Evolutionary conservation across 495 filamentous ascomycete species (phyloP).

Genomic region (Aspergillus sclerotioniger): DNA sequence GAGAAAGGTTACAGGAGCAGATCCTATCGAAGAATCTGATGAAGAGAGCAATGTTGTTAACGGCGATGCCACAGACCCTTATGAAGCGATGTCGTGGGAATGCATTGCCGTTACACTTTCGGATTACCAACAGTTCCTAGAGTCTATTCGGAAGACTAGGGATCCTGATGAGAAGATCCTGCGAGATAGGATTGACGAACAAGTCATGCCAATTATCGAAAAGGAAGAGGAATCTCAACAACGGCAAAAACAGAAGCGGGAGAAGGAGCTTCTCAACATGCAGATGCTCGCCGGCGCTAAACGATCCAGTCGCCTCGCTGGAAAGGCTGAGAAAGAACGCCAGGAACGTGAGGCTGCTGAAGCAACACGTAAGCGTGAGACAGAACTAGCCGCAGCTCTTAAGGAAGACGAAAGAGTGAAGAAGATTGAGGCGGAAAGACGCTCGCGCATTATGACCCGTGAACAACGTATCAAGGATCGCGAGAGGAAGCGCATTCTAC

Average conservation of each 20-base stretch:
- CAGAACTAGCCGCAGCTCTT: constrained; percentile 62
- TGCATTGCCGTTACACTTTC: constrained; percentile 77
- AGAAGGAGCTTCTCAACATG: constrained; percentile 76
- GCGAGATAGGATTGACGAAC: constrained; percentile 62
- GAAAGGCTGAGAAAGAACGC: constrained; percentile 74
- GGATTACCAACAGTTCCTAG: constrained; percentile 73
- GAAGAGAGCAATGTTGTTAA: constrained; percentile 47
- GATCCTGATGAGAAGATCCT: constrained; percentile 81
- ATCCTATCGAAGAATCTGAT: constrained; percentile 50
- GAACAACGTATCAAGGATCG: constrained; percentile 82
- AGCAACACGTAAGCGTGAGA: constrained; percentile 66
- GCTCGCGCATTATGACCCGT: constrained; percentile 77
- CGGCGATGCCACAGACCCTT: constrained; percentile 38
- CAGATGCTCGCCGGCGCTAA: constrained; percentile 91
- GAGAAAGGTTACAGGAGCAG: constrained; percentile 56
- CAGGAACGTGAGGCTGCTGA: constrained; percentile 68
- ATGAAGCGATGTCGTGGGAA: constrained; percentile 78
- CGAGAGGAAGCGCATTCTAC: constrained; percentile 72
- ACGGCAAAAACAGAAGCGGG: constrained; percentile 63
- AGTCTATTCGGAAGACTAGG: constrained; percentile 65
- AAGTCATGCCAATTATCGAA: constrained; percentile 80
- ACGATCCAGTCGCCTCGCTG: constrained; percentile 81
- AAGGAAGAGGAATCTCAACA: constrained; percentile 74
- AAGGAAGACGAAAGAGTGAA: constrained; percentile 67
- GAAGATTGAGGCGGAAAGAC: constrained; percentile 72